Base-by-base conservation (phyloP, 2,329 filamentous ascomycete species). In the Neopestalotiopsis rosae region DNA sequence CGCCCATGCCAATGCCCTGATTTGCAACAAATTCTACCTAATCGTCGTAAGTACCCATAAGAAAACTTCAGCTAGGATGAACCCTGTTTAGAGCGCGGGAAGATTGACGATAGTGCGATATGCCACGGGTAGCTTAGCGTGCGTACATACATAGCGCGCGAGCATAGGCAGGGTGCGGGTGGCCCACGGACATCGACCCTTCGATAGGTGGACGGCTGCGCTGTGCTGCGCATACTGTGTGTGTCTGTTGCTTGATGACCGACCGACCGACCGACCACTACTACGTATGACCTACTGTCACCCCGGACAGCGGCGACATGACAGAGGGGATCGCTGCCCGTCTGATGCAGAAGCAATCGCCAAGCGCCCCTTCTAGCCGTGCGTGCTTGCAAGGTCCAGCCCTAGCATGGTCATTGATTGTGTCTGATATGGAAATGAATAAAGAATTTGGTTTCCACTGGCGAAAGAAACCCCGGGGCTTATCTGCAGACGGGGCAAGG, bases 21-120 rank as follows among this genome's bases (percentile, higher is more conserved):
- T 20, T 40, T 40, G 59, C 30, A 52, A n/a, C 45, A 17, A 52
- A 14, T 7, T n/a, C 45, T 52, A 17, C 45, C 45, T 52, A 52
- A 52, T n/a, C 45, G 45, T 52, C 17, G 45, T n/a, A 52, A 38
- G 34, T 38, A 38, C 34, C 20, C 45, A 52, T 40, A 42, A 30
- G 30, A 12, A 34, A 12, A 38, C 7, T 20, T 20, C 28, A 34
- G n/a, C 59, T 34, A 40, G 59, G 59, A 62, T 62, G 59, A 62
- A 62, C 59, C 59, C 32, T 62, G 59, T 40, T 30, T 62, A 62
- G 59, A 62, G 59, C 59, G 59, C 59, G 59, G 59, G 59, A 62
- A 40, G 32, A 40, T 52, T 52, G 45, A 62, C 34, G 32, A 34
- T 62, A 62, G 59, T 40, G 34, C 59, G 59, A 62, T 62, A 62